Evolutionary conservation across 2,329 filamentous ascomycete genomes (phyloP), one percentile per base, ranked within the genome.

Genomic region (Fusarium citri): DNA sequence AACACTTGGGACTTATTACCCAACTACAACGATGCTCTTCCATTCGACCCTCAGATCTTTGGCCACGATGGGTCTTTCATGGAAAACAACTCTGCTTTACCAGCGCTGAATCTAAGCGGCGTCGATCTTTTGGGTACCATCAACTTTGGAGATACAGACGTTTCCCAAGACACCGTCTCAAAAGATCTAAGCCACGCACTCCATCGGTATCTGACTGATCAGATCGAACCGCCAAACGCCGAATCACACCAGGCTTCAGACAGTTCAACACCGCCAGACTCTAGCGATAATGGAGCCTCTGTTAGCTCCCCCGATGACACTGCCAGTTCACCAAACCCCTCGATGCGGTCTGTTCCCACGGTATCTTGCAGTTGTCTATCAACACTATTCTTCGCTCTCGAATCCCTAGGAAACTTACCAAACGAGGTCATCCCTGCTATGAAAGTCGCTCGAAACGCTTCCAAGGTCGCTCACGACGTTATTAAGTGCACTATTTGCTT

Each of bases 401-500:
- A 85, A 62, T 83, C 83, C 22, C 81, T 89, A 64, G 81, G 83
- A 50, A 79, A 78, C 42, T 79, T 87, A 2, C 83, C 86, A 2
- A 68, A 69, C 5, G 80, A 84, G 42, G 79, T 87, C 20, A 77
- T 79, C 34, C 72, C 79, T 4, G 86, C 85, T 18, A 84, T 88
- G 73, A 75, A 78, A 20, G 79, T 84, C 42, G 83, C 85, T 14
- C 83, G 86, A 8, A 74, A 79, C 51, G 85, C 86, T 6, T 80
- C 83, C 31, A 83, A 80, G 57, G 78, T 82, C 1, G 86, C 85
- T 3, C 83, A 88, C 74, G 78, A 85, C 40, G 82, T 84, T 20
- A 81, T 88, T 51, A 80, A 82, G 67, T 90, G 88, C 72, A 74
- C 79, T 2, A 68, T 77, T 18, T 90, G 88, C 78, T 83, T 82